A percentile compares a stretch with the other conserved stretches of the same genome.
Evolutionary conservation across 2,329 filamentous ascomycete species (phyloP).

Genomic region (Aspergillus thermomutatus): DNA sequence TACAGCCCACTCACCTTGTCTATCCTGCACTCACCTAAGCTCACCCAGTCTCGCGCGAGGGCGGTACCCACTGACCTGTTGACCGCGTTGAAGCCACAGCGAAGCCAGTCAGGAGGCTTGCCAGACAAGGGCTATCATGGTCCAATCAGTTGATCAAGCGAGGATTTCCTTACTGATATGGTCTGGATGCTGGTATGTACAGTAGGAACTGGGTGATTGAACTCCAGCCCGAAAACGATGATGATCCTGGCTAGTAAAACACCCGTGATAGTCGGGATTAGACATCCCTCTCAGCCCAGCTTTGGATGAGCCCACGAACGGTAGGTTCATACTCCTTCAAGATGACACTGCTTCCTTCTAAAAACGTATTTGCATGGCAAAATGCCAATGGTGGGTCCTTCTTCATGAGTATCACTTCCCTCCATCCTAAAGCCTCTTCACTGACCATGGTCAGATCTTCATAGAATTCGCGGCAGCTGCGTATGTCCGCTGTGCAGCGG

Average conservation of each 20-base stretch:
- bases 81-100: no score
- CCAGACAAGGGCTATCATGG: no score
- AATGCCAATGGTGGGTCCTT: slow-evolving; percentile 55
- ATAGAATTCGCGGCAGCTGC: slow-evolving; percentile 54
- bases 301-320: slow-evolving; percentile 50
- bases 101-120: no score
- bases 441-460: slow-evolving; percentile 54
- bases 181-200: not conserved
- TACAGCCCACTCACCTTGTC: slow-evolving; percentile 3
- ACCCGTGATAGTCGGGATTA: not conserved
- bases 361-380: slow-evolving; percentile 60
- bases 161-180: no score
- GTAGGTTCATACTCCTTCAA: slow-evolving; percentile 58
- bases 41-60: no score
- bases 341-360: slow-evolving; percentile 40
- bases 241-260: no score
- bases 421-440: slow-evolving; percentile 52
- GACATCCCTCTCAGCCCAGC: slow-evolving; percentile 38
- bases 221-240: not conserved
- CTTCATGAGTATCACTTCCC: slow-evolving; percentile 55
- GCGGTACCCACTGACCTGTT: no score
- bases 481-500: slow-evolving; percentile 59
- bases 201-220: not conserved
- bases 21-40: no score
- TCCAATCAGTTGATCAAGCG: no score